A percentile compares a stretch with the other conserved stretches of the same genome.
Conservation (phyloP, 2,329 filamentous ascomycete genomes). For the Penicillium paneum region DNA sequence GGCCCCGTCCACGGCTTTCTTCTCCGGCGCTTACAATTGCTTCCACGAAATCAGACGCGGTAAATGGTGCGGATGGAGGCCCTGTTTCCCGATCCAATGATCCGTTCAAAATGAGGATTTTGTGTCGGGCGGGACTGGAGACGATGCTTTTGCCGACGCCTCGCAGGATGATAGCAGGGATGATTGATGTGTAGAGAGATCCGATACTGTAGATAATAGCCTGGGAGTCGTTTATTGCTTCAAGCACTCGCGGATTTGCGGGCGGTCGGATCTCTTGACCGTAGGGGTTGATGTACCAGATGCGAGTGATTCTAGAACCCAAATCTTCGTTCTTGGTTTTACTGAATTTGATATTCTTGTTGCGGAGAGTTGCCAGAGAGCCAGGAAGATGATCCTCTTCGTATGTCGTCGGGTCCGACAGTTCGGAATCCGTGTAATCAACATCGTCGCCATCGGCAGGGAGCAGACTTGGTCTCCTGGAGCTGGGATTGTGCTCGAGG, state of each 20-base stretch:
- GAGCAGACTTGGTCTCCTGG: constrained; percentile 35
- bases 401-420: constrained; percentile 36
- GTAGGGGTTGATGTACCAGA: constrained; percentile 99
- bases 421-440: constrained; percentile 31
- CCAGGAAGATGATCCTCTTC: constrained; percentile 53
- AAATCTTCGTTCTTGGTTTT: constrained; percentile 79
- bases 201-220: constrained; percentile 88
- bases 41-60: constrained; percentile 75
- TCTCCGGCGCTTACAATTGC: constrained; percentile 73
- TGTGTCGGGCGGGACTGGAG: constrained; percentile 55
- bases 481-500: constrained; percentile 31
- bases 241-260: constrained; percentile 75
- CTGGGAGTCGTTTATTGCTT: constrained; percentile 61
- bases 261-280: constrained; percentile 89
- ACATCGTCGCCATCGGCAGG: constrained; percentile 35
- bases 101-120: constrained; percentile 82
- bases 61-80: constrained; percentile 61
- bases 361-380: constrained; percentile 72
- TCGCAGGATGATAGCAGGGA: constrained; percentile 75
- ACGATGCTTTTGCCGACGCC: constrained; percentile 68
- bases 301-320: constrained; percentile 69
- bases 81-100: constrained; percentile 84
- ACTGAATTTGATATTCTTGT: constrained; percentile 76
- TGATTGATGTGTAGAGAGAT: constrained; percentile 84
- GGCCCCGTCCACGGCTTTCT: constrained; percentile 57